Conservation (phyloP, 768 basidiomycete genomes). For the Hericium rajendrae region DNA sequence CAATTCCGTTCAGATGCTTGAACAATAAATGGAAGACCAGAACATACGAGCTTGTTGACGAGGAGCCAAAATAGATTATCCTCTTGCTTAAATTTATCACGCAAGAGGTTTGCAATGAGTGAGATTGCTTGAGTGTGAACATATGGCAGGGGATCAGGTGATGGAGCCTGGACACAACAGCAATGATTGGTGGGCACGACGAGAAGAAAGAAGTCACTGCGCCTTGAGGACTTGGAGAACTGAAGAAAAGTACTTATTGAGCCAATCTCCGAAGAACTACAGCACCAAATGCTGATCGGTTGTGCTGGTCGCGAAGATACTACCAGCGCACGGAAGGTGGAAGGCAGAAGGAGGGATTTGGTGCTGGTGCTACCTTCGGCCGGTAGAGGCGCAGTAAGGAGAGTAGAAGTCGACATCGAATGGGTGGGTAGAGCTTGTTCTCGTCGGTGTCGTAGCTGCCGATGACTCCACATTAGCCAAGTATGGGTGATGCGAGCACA, state of each 20-base stretch:
- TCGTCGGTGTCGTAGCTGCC: too few species aligned
- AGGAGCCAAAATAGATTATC: constrained; percentile 88
- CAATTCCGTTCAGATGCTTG: not conserved
- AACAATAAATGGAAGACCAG: not conserved
- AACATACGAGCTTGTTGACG: constrained; percentile 82
- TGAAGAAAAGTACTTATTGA: constrained; percentile 96
- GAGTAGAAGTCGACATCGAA: too few species aligned
- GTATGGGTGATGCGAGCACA: too few species aligned
- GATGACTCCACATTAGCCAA: too few species aligned
- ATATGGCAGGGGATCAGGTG: constrained; percentile 79
- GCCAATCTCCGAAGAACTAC: too few species aligned
- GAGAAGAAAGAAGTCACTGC: constrained; percentile 7
- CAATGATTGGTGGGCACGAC: too few species aligned
- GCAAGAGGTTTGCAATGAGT: constrained; percentile 70
- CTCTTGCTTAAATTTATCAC: constrained; percentile 92
- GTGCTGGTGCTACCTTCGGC: too few species aligned
- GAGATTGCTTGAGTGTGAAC: constrained; percentile 78
- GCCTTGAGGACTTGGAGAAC: too few species aligned
- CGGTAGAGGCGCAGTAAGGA: too few species aligned
- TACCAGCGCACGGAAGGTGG: constrained; percentile 58
- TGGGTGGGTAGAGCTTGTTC: too few species aligned
- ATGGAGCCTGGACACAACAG: constrained; percentile 73
- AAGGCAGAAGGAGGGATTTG: constrained; percentile 23
- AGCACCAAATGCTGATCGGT: constrained; percentile 70
- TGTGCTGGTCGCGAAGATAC: constrained; percentile 84